Evolutionary conservation across 768 basidiomycete species (phyloP).

Genomic region (Kwoniella sp.): DNA sequence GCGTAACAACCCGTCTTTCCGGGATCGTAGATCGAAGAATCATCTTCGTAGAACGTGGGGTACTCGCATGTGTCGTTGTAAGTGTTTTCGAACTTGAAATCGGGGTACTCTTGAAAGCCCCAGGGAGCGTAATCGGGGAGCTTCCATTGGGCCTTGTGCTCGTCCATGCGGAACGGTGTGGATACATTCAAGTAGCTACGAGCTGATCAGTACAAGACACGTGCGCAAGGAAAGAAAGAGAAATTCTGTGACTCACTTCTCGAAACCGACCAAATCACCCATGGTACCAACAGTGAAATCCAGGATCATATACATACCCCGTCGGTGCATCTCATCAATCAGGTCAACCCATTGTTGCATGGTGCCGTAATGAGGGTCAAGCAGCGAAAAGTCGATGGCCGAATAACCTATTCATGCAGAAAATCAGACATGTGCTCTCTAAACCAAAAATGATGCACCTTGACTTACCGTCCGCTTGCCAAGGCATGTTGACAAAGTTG

Average conservation of each 20-base stretch:
- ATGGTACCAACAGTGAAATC: conserved; percentile 96
- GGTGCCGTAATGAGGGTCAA: conserved; percentile 92
- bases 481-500: conserved; percentile 91
- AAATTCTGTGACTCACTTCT: conserved; percentile 67
- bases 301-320: conserved; percentile 87
- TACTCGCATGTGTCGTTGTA: conserved; percentile 75
- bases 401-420: conserved; percentile 72
- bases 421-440: conserved; percentile 21
- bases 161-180: conserved; percentile 74
- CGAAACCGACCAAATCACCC: conserved; percentile 80
- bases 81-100: conserved; percentile 72
- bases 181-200: conserved; percentile 74
- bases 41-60: conserved; percentile 79
- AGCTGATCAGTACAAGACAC: not conserved
- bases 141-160: conserved; percentile 77
- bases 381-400: conserved; percentile 82
- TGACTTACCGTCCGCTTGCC: conserved; percentile 88
- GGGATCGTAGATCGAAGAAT: conserved; percentile 66
- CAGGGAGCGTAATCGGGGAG: conserved; percentile 74
- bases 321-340: conserved; percentile 74
- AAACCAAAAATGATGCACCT: not conserved
- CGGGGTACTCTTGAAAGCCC: conserved; percentile 81
- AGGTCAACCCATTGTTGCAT: conserved; percentile 74
- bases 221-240: not conserved
- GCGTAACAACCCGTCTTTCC: conserved; percentile 71